Evolutionary conservation across 306 rosid species (phyloP), one percentile per base, ranked within the genome.

Genomic region (Lithocarpus polystachyus): DNA sequence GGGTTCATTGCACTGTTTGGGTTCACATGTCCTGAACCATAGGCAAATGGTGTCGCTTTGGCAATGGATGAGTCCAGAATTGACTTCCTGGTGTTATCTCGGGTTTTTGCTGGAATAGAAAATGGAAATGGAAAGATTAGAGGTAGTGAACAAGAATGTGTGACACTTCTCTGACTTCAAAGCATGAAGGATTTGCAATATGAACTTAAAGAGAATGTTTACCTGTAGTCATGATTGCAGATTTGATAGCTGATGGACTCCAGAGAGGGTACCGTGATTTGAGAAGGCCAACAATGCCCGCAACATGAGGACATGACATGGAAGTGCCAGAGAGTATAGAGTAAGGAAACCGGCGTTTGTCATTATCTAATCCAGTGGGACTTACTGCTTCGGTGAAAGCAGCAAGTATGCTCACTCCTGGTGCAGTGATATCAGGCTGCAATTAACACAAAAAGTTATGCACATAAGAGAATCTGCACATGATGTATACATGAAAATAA

Each of bases 221-320:
- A 91, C 97, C 93, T 2, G 91, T 79, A 37, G 94, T 91, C 84
- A 91, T 89, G 84, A 91, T 88, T 14, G 92, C 92, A 20, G 97
- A 91, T 80, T 82, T 87, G 13, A 91, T 85, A 71, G 97, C 92
- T 0, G 93, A 88, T 0, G 88, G 89, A 70, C 91, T 91, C 97
- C 92, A 91, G 65, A 79, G 43, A 10, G 92, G 91, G 71, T 89
- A 84, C 28, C 85, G 76, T 2, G 90, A 35, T 78, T 84, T 89
- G 73, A 91, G 83, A 20, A 92, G 74, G 1, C 86, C 89, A 15
- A 54, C 92, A 60, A 88, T 2, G 0, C 94, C 97, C 18, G 94
- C 22, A 82, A 86, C 85, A 80, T 86, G 91, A 40, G 94, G 97
- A 53, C 92, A 88, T 2, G 94, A 64, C 92, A 89, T 92, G 8